Evolutionary conservation across 495 filamentous ascomycete species (phyloP), one percentile per base, ranked within the genome.

Genomic region (Penicillium chermesinum): DNA sequence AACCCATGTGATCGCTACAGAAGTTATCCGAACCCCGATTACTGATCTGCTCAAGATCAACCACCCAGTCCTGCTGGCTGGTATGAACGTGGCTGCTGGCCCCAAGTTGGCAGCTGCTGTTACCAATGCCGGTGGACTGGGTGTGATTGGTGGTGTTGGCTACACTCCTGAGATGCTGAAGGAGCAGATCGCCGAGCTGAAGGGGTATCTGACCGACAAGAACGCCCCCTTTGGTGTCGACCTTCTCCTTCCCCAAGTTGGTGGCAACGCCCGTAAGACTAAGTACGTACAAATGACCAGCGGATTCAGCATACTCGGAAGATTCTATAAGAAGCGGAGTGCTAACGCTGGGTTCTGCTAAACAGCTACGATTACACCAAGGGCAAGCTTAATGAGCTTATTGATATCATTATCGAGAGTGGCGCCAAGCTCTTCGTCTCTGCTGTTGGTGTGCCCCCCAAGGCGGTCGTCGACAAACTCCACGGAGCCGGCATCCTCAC

Each of bases 201-300:
- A 98, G 81, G 79, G 83, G 55, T 91, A 80, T 67, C 64, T 98
- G 38, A 79, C 77, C 33, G 87, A 97, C 77, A 94, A 96, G 84
- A 95, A 88, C 44, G 93, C 91, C n/a, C 94, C 93, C 6, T 98
- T 98, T 67, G 93, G 93, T 61, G 93, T 98, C 36, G 93, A 98
- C 71, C 80, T 98, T 33, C 73, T 97, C 43, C 78, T 98, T 12
- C 93, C 93, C 41, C 90, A 97, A 70, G 88, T 98, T 46, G 93
- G 93, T 40, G 94, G 90, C 54, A 86, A 76, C 60, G 93, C 93
- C 41, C 79, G 93, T 52, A 95, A 95, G 76, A 96, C 90, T 44
- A 96, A 96, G 89, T 93, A 75, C 64, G 81, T 58, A 21, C 30
- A 19, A 2, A 8, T 17, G 10, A 18, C n/a, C n/a, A n/a, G n/a